A percentile compares a stretch with the other conserved stretches of the same genome.
These are phyloP conservation scores for Candida berthetii DNA, from an alignment of 805 yeast species.

Conservation along the genomic window DNA sequence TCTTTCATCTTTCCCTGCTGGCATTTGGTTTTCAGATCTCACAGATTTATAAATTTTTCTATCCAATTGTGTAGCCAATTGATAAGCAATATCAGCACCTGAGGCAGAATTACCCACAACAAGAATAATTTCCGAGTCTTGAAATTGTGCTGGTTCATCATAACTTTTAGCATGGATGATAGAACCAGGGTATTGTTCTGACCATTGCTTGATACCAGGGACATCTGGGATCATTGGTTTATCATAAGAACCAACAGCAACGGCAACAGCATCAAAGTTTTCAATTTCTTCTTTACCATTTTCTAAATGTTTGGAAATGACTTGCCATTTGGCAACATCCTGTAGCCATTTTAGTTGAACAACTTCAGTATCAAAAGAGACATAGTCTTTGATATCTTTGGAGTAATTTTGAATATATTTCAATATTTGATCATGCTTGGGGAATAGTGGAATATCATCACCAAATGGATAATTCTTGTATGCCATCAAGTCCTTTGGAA, in stretches of 20 bases:
- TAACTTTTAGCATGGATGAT: conserved; percentile 54
- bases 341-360: conserved; percentile 25
- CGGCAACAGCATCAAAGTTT: conserved; percentile 52
- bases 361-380: conserved; percentile 43
- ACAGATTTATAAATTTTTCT: conserved; percentile 40
- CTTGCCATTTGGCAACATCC: conserved; percentile 33
- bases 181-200: conserved; percentile 34
- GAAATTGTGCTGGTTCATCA: conserved; percentile 38
- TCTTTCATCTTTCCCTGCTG: conserved; percentile 36
- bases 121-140: conserved; percentile 35
- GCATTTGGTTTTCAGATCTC: conserved; percentile 36
- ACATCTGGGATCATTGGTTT: conserved; percentile 54
- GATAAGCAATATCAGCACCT: conserved; percentile 68
- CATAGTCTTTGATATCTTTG: conserved; percentile 31
- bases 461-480: conserved; percentile 49
- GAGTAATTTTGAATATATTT: conserved; percentile 55
- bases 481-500: conserved; percentile 61
- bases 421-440: conserved; percentile 54
- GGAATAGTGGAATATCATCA: conserved; percentile 42
- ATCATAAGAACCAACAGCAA: conserved; percentile 62
- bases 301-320: conserved; percentile 28
- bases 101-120: conserved; percentile 77
- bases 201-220: conserved; percentile 46
- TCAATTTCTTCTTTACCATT: conserved; percentile 17
- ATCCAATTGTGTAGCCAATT: conserved; percentile 39